A percentile compares a stretch with the other conserved stretches of the same genome.
Conservation (phyloP, 495 filamentous ascomycete genomes). For the Podospora comata region DNA sequence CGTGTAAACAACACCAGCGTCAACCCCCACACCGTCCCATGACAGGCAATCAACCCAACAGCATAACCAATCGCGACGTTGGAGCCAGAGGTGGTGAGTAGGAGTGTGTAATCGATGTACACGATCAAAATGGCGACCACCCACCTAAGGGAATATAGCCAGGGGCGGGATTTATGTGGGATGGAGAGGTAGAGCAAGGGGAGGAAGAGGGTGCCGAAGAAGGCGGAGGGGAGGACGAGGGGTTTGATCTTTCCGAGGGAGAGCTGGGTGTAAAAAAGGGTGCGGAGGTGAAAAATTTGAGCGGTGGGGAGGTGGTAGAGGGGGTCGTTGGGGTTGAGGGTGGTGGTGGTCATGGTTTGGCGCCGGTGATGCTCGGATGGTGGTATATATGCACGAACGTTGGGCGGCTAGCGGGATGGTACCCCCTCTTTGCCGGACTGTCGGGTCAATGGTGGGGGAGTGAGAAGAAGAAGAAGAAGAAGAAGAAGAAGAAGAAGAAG, state of each 20-base stretch:
- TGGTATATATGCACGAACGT: neutral
- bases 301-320: neutral
- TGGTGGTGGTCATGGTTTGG: conserved; percentile 19
- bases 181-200: conserved; percentile 57
- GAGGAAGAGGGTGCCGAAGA: conserved; percentile 48
- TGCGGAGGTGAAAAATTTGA: neutral
- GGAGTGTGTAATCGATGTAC: conserved; percentile 37
- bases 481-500: no score
- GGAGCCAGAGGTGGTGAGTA: conserved; percentile 50
- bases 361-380: conserved; percentile 2
- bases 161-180: conserved; percentile 51
- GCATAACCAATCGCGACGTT: conserved; percentile 63
- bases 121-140: conserved; percentile 48
- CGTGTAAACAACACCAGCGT: conserved; percentile 62
- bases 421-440: no score
- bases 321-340: conserved; percentile 3
- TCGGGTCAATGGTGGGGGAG: no score
- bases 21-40: conserved; percentile 63
- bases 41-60: conserved; percentile 62
- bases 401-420: neutral
- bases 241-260: conserved; percentile 43
- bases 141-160: conserved; percentile 50
- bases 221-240: conserved; percentile 55
- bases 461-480: no score
- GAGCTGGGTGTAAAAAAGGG: conserved; percentile 18